Evolutionary conservation across 1,284 basidiomycete species (phyloP).

Genomic region (Coniophora puteana): DNA sequence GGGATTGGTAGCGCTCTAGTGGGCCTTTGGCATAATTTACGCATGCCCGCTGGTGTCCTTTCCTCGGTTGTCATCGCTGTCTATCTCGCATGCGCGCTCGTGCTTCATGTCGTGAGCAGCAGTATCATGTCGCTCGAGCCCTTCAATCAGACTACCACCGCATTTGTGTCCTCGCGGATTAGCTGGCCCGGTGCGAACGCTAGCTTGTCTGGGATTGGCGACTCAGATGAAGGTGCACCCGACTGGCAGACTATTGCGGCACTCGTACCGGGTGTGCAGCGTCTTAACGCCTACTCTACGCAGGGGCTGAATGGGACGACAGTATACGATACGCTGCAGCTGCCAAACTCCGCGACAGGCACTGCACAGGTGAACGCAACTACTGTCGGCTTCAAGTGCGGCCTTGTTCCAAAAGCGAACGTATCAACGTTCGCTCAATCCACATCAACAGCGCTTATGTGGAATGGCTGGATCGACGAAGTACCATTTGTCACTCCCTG

Average conservation of each 20-base stretch:
- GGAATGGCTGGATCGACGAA: too few relatives aligned
- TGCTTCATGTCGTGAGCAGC: slow-evolving; percentile 4
- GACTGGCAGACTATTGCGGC: too few relatives aligned
- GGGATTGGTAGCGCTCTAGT: slow-evolving; percentile 6
- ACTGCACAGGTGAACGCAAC: slow-evolving; percentile 2
- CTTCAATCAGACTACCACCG: slow-evolving; percentile 1
- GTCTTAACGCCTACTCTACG: too few relatives aligned
- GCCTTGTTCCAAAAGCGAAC: slow-evolving; percentile 1
- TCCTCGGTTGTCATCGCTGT: too few relatives aligned
- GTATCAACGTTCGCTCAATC: too few relatives aligned
- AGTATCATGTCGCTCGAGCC: slow-evolving; percentile 3
- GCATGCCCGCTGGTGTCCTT: neutral
- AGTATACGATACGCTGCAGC: too few relatives aligned
- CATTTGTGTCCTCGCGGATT: neutral
- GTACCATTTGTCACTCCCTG: too few relatives aligned
- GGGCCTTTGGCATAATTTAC: slow-evolving; percentile 5
- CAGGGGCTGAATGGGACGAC: neutral
- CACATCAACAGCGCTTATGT: too few relatives aligned
- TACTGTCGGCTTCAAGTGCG: neutral
- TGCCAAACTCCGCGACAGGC: too few relatives aligned
- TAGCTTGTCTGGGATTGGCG: neutral
- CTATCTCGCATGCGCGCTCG: slow-evolving; percentile 5
- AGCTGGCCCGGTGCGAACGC: slow-evolving; percentile 3
- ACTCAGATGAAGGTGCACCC: too few relatives aligned
- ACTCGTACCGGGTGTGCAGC: neutral